These are phyloP conservation scores for Tuber brumale DNA, from an alignment of 495 filamentous ascomycete genomes.

Conservation along the genomic window DNA sequence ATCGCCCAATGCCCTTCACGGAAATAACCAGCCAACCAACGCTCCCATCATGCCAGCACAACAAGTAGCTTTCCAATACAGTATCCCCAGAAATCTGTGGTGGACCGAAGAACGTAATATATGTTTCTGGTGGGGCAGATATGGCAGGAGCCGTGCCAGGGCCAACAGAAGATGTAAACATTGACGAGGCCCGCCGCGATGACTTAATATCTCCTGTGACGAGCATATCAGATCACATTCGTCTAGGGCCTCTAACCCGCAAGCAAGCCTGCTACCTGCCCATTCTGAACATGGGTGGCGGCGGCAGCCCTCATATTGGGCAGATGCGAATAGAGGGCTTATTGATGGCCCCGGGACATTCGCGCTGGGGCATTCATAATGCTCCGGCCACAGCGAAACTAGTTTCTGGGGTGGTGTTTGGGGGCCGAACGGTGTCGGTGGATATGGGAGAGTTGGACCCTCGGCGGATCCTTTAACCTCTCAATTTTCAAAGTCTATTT, in stretches of 20 bases:
- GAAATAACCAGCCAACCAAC: slow-evolving; percentile 66
- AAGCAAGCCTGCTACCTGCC: slow-evolving; percentile 94
- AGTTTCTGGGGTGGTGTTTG: slow-evolving; percentile 78
- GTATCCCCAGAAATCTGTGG: slow-evolving; percentile 85
- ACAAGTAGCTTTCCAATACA: slow-evolving; percentile 37
- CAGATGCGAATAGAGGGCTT: slow-evolving; percentile 66
- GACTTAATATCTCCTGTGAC: slow-evolving; percentile 78
- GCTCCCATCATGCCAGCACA: slow-evolving; percentile 45
- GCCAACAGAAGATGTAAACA: slow-evolving; percentile 67
- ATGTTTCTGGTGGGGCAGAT: slow-evolving; percentile 89
- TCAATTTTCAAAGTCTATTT: not conserved
- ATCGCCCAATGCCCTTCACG: slow-evolving; percentile 82
- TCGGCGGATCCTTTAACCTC: slow-evolving; percentile 47
- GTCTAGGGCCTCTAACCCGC: slow-evolving; percentile 66
- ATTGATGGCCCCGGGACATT: slow-evolving; percentile 83
- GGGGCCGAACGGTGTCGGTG: slow-evolving; percentile 69
- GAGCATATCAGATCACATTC: slow-evolving; percentile 68
- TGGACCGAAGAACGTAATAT: slow-evolving; percentile 78
- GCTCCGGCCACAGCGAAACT: slow-evolving; percentile 82
- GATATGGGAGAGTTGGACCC: slow-evolving; percentile 66
- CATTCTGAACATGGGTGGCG: slow-evolving; percentile 55
- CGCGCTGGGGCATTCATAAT: slow-evolving; percentile 98
- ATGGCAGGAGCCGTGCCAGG: slow-evolving; percentile 64
- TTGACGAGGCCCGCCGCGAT: slow-evolving; percentile 71
- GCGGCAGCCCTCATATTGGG: slow-evolving; percentile 69